Evolutionary conservation across 371 early-diverging fungal species (phyloP), one percentile per base, ranked within the genome.

Genomic region (Mortierella sp.): DNA sequence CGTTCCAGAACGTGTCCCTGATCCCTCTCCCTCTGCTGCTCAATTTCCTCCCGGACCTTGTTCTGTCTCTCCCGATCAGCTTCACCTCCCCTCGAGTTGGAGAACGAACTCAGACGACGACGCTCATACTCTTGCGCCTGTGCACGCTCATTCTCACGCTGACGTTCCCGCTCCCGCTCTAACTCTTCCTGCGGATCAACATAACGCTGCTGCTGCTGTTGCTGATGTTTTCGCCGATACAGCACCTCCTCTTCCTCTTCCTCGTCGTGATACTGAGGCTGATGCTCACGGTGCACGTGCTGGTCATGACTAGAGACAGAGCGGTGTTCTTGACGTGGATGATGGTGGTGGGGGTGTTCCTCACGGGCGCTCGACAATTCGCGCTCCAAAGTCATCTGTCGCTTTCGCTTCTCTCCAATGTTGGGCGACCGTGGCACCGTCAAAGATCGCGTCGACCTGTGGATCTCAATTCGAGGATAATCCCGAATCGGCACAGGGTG

Each of bases 381-480:
- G 19, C 72, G 31, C 37, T 72, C 73, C 50, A 76, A 43, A 5
- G 68, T 79, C 68, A 52, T 45, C 37, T 74, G 71, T 44, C 76
- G 71, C 66, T 77, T 77, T 24, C 82, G 74, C 75, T 82, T 82
- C 19, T 77, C 70, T 2, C 83, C 83, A 63, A 82, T 74, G n/a
- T 64, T 68, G 40, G 83, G 83, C 7, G 83, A 82, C 0, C 41
- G 71, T 24, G 83, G 83, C 1, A 71, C 58, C 0, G 83, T 82
- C 65, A 82, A 48, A 0, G 75, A 73, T n/a, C 68, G 71, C 1
- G 73, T 65, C 14, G 83, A 82, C 50, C 64, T 77, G 26, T 75
- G 83, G 39, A 82, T 82, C n/a, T 74, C 75, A 47, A 78, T 77
- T 4, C 68, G 69, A 47, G 72, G 74, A n/a, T 78, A 82, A 40